Percentiles rank a stretch among this genome's conserved stretches.
These are phyloP conservation scores for Phytophthora ramorum DNA, from an alignment of 352 stramenopile species.

Conservation along the genomic window DNA sequence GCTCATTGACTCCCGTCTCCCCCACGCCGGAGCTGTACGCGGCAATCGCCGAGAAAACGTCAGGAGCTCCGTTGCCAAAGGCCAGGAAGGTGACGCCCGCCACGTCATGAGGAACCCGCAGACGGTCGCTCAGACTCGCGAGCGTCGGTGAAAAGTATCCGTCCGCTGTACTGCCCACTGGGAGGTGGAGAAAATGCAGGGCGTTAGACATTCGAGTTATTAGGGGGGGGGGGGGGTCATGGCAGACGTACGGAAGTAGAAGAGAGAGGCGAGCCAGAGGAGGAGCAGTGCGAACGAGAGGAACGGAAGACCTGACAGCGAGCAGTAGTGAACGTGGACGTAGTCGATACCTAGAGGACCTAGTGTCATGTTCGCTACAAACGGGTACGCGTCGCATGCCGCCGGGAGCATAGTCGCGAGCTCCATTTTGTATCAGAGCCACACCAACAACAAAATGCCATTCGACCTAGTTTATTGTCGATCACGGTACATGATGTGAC, in stretches of 20 bases:
- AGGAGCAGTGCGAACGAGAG: constrained; percentile 62
- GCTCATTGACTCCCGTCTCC: constrained; percentile 90
- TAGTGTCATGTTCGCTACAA: constrained; percentile 68
- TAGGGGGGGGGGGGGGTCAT: background rate
- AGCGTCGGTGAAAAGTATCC: constrained; percentile 98
- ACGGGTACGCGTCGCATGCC: constrained; percentile 39
- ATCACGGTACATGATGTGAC: too few relatives aligned
- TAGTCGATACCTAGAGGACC: constrained; percentile 84
- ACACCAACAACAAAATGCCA: too few relatives aligned
- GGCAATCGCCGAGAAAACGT: constrained; percentile 95
- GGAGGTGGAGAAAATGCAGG: constrained; percentile 6
- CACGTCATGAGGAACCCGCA: constrained; percentile 91
- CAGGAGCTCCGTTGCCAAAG: constrained; percentile 97
- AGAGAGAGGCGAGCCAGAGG: constrained; percentile 76
- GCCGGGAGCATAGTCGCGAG: constrained; percentile 9
- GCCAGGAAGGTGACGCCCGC: constrained; percentile 97
- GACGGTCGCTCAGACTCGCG: constrained; percentile 93
- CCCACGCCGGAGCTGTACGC: constrained; percentile 80
- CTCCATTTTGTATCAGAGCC: constrained; percentile 2
- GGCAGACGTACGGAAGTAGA: constrained; percentile 77
- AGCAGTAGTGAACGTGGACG: constrained; percentile 81
- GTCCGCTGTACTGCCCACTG: constrained; percentile 96
- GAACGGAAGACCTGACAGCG: constrained; percentile 49
- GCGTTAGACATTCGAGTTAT: constrained; percentile 1
- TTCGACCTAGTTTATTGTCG: too few relatives aligned